phyloP scores from a whole-genome alignment of 2,329 filamentous ascomycete genomes.

The Botrytis tulipae region DNA sequence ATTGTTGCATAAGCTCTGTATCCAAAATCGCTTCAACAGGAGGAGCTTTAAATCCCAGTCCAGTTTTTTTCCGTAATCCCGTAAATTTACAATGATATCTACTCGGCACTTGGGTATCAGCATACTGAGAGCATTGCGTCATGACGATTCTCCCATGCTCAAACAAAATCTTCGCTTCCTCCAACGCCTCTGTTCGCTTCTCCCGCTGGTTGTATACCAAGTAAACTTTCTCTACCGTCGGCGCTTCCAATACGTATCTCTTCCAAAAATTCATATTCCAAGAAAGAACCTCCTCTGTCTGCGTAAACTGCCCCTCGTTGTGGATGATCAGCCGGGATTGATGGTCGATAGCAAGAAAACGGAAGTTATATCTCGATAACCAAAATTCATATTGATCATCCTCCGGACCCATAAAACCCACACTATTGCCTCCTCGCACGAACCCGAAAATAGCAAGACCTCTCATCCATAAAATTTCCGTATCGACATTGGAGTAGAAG shows the following conservation, averaged over 20 bases:
- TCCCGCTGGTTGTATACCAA: neutral
- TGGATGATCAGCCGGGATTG: too few species aligned
- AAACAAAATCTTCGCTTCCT: neutral
- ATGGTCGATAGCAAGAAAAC: too few species aligned
- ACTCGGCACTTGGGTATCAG: too few species aligned
- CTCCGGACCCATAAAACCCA: too few species aligned
- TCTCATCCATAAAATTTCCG: neutral
- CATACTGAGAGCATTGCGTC: too few species aligned
- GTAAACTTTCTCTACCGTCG: neutral
- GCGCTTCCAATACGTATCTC: rapidly evolving
- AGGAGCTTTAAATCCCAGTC: neutral
- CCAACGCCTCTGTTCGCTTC: neutral
- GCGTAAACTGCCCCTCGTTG: too few species aligned
- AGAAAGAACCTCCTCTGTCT: too few species aligned
- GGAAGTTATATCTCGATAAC: too few species aligned
- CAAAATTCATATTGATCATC: too few species aligned
- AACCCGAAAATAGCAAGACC: too few species aligned
- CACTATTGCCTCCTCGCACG: too few species aligned
- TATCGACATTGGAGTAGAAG: neutral
- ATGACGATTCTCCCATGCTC: too few species aligned
- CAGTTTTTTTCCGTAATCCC: neutral
- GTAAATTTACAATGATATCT: neutral
- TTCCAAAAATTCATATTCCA: neutral
- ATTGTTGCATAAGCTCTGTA: neutral
- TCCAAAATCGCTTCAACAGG: neutral